These are phyloP conservation scores for Eucalyptus tenuipes DNA, from an alignment of 345 rosid species.

Conservation along the genomic window DNA sequence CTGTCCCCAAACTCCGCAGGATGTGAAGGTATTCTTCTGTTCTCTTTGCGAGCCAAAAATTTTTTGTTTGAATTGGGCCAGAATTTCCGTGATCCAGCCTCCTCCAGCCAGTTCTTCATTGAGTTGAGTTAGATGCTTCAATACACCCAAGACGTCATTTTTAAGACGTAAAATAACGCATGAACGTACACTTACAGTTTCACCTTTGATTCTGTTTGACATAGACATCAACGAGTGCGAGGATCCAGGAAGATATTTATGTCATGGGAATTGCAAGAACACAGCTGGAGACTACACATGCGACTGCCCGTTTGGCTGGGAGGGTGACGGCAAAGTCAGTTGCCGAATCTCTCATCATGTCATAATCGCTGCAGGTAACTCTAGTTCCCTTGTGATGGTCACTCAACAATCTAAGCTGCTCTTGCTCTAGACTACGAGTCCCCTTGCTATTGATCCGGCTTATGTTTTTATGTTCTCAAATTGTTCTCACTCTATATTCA, in stretches of 20 bases:
- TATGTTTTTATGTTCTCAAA: neutral
- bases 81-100: neutral
- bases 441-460: neutral
- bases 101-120: neutral
- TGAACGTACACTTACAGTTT: neutral
- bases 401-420: neutral
- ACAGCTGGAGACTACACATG: neutral
- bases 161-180: neutral
- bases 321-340: neutral
- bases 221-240: neutral
- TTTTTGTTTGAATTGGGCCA: neutral
- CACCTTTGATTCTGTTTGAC: too few species aligned
- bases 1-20: neutral
- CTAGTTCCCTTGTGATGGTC: accelerated
- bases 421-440: neutral
- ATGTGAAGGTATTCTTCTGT: neutral
- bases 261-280: neutral
- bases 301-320: neutral
- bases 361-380: neutral
- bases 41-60: neutral
- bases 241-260: neutral
- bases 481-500: neutral
- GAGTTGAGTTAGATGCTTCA: neutral
- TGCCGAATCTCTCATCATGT: accelerated
- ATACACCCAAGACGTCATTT: accelerated